These are phyloP conservation scores for Osmanthus fragrans DNA, from an alignment of 257 asterid genomes.

Conservation along the genomic window DNA sequence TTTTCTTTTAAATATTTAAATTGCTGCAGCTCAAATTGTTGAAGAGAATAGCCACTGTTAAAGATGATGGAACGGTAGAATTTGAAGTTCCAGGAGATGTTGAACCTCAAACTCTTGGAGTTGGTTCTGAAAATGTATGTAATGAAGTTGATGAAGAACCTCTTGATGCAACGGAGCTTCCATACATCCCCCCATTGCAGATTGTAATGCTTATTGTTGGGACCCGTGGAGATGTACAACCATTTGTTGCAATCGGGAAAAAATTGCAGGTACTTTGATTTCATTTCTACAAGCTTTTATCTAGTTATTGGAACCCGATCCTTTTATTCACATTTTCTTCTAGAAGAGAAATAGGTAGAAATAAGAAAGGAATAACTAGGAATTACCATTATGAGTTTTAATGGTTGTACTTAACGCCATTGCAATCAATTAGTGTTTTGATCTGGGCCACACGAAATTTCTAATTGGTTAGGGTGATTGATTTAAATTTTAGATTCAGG, in stretches of 20 bases:
- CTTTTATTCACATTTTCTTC: not conserved
- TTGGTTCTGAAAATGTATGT: constrained; percentile 39
- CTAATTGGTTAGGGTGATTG: not conserved
- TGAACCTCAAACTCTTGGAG: constrained; percentile 47
- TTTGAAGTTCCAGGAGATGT: constrained; percentile 81
- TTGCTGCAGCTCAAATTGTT: constrained; percentile 85
- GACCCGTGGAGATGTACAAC: constrained; percentile 98
- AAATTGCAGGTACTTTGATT: constrained; percentile 58
- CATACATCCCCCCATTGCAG: constrained; percentile 76
- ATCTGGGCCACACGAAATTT: not conserved
- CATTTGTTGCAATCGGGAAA: constrained; percentile 93
- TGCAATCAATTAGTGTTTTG: not conserved
- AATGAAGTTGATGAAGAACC: constrained; percentile 59
- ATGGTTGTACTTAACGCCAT: not conserved
- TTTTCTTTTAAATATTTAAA: constrained; percentile 47
- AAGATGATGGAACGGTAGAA: constrained; percentile 91
- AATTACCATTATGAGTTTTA: not conserved
- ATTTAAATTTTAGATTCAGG: not conserved
- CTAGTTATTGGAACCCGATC: not conserved
- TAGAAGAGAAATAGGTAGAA: not conserved
- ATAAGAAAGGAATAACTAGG: not conserved
- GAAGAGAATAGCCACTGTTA: constrained; percentile 89
- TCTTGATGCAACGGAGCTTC: constrained; percentile 65
- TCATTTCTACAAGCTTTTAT: not conserved
- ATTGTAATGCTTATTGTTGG: constrained; percentile 95